A percentile compares a stretch with the other conserved stretches of the same genome.
These are phyloP conservation scores for Venturia oleaginea DNA, from an alignment of 2,329 filamentous ascomycete genomes.

Conservation along the genomic window DNA sequence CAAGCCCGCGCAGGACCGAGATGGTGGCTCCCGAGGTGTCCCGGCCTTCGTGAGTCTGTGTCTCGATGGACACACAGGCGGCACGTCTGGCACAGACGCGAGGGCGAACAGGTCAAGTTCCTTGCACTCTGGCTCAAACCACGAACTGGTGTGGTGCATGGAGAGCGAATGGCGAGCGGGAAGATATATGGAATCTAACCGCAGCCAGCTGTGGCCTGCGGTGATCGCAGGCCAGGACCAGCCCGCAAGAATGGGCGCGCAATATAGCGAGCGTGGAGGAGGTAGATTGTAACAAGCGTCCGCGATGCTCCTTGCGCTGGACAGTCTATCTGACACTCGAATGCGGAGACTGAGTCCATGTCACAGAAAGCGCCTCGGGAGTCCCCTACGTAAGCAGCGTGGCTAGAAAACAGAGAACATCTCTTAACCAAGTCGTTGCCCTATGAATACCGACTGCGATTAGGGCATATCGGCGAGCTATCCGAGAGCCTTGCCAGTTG, in stretches of 20 bases:
- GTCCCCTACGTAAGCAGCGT: slow-evolving; percentile 5
- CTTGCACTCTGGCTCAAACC: slow-evolving; percentile 8
- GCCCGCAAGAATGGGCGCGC: background rate
- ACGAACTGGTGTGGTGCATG: background rate
- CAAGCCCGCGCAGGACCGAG: background rate
- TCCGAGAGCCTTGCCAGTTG: slow-evolving; percentile 3
- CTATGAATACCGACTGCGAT: background rate
- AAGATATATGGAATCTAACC: slow-evolving; percentile 4
- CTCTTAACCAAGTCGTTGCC: slow-evolving; percentile 6
- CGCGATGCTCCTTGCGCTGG: slow-evolving; percentile 5
- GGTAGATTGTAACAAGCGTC: slow-evolving; percentile 5
- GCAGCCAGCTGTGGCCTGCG: background rate
- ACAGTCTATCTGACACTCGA: slow-evolving; percentile 3
- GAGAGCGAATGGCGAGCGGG: background rate
- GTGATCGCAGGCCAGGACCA: background rate
- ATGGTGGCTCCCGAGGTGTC: background rate
- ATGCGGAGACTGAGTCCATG: slow-evolving; percentile 3
- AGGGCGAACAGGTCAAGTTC: slow-evolving; percentile 1
- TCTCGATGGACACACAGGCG: background rate
- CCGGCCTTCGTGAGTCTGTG: background rate
- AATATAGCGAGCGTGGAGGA: slow-evolving; percentile 3
- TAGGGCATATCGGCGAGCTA: slow-evolving; percentile 1
- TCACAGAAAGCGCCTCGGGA: slow-evolving; percentile 8
- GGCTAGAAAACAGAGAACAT: slow-evolving; percentile 4
- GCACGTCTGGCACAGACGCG: slow-evolving; percentile 7